phyloP scores from a whole-genome alignment of 495 filamentous ascomycete genomes.

The Pyronema omphalodes region DNA sequence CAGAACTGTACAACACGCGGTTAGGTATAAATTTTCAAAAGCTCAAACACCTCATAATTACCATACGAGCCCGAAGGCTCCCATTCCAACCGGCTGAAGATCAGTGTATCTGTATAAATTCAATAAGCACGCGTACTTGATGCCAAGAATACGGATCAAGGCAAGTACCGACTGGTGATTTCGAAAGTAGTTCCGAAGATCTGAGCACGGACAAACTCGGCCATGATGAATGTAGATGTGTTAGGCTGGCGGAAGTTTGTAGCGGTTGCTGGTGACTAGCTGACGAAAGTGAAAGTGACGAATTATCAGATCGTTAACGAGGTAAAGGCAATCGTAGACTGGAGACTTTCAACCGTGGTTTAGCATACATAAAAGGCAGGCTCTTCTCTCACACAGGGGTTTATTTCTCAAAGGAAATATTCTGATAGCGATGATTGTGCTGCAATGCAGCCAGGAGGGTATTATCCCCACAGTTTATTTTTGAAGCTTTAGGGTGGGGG shows the following conservation, averaged over 20 bases:
- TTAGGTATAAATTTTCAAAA: background rate
- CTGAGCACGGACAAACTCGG: slow-evolving; percentile 96
- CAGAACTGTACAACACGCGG: slow-evolving; percentile 43
- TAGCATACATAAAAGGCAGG: background rate
- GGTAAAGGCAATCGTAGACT: background rate
- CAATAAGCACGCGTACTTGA: slow-evolving; percentile 6
- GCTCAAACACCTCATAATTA: slow-evolving; percentile 30
- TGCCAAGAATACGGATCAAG: background rate
- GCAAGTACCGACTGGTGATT: slow-evolving; percentile 83
- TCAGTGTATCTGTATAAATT: slow-evolving; percentile 62
- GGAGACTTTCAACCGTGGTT: background rate
- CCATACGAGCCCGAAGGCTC: slow-evolving; percentile 96
- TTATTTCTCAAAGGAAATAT: too few relatives aligned
- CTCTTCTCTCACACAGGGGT: background rate
- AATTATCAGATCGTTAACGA: background rate
- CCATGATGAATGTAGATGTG: slow-evolving; percentile 39
- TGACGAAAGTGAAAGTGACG: background rate
- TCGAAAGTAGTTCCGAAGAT: slow-evolving; percentile 99
- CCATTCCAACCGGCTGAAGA: slow-evolving; percentile 96
- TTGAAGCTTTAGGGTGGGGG: too few relatives aligned
- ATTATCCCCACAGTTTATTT: too few relatives aligned
- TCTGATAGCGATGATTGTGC: too few relatives aligned
- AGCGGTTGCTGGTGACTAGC: too few relatives aligned
- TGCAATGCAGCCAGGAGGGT: too few relatives aligned
- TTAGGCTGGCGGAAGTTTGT: background rate